phyloP scores from a whole-genome alignment of 495 filamentous ascomycete genomes.

The Daldinia caldariorum region DNA sequence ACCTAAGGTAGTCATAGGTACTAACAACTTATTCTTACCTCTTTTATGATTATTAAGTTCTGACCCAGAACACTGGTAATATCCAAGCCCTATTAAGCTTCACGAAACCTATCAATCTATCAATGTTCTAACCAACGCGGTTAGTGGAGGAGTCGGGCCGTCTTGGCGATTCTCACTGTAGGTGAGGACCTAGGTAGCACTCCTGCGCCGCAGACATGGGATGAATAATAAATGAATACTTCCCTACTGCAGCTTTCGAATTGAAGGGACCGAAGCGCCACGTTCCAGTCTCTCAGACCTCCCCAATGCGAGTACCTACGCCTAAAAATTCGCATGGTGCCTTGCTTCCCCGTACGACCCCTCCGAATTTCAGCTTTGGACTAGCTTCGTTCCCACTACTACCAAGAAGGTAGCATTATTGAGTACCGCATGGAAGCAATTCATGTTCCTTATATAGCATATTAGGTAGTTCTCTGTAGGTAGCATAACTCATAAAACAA shows the following conservation, averaged over 20 bases:
- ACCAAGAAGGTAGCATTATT: not conserved
- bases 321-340: not conserved
- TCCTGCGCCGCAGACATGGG: slow-evolving; percentile 6
- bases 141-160: slow-evolving; percentile 29
- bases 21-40: not conserved
- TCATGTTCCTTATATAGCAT: not conserved
- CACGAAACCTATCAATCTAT: not conserved
- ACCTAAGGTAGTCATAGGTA: no score
- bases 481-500: no score
- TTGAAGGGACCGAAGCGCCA: not conserved
- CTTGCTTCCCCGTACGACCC: not conserved
- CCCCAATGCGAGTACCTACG: not conserved
- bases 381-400: not conserved
- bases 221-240: slow-evolving; percentile 6
- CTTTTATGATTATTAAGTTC: not conserved
- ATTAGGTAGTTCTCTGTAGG: not conserved
- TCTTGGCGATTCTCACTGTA: slow-evolving; percentile 25
- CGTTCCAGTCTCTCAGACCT: not conserved
- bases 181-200: not conserved
- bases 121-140: not conserved
- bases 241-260: slow-evolving; percentile 9
- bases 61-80: not conserved
- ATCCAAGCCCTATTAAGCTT: not conserved
- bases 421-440: not conserved
- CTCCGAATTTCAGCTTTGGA: not conserved